Evolutionary conservation across 164 flowering plant species (phyloP), one percentile per base, ranked within the genome.

Genomic region (Umbilicus rupestris): DNA sequence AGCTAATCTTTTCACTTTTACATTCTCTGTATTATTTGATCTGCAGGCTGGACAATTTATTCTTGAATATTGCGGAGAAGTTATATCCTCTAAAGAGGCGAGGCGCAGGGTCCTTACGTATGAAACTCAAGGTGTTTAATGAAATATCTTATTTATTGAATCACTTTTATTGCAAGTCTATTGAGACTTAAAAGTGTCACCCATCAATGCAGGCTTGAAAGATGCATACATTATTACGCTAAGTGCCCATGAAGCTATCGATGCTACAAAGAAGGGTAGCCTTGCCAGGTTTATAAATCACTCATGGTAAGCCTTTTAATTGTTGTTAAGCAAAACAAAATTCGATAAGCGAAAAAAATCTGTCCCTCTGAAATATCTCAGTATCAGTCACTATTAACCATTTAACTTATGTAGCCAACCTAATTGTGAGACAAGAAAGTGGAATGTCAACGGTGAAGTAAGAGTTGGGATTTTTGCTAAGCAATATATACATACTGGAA

Each of bases 41-140:
- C 68, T 75, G 65, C 73, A 93, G 97, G 88, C 86, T 65, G 99
- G 97, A 20, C 79, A 76, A 24, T 91, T 94, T 68, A 75, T 94
- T 63, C 88, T 91, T 55, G 99, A 94, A 72, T 94, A 94, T 66
- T 94, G 96, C 75, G 99, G 99, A 41, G 99, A 94, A 74, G 95
- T 94, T 26, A 94, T 94, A 71, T 86, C 97, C 17, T 84, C 89
- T 74, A 84, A 82, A 73, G 97, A 87, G 76, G 99, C 97, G 62
- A 78, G 70, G 77, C 70, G 82, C 63, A 85, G 99, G 73, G 76
- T 96, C 33, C 89, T 86, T 63, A 26, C 86, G 59, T 94, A 94
- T 77, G 96, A 87, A 79, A 73, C 44, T 77, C 81, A 78, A 78
- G 97, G 99, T 91, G 68, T 50, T 55, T 14, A 47, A 59, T 63